Base-by-base conservation (phyloP, 176 grass and related monocot genomes). In the Echinochloa phyllopogon region DNA sequence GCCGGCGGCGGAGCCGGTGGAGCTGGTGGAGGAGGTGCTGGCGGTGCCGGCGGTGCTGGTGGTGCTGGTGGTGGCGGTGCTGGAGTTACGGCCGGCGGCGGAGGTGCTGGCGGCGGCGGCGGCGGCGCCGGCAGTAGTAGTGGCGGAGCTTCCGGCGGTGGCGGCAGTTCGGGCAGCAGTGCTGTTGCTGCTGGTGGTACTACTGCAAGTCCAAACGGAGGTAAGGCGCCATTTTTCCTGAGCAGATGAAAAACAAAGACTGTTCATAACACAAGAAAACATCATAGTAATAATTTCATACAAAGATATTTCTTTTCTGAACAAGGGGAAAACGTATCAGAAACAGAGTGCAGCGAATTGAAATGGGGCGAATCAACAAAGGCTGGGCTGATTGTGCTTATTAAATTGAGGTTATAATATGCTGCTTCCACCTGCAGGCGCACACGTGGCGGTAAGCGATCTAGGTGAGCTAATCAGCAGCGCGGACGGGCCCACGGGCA, bases 391-490 rank as follows among this genome's bases (percentile, higher is more conserved):
- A 65, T 65, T 65, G 38, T 65, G 33, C 27, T 16, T 33, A 14
- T 63, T 65, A 50, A 49, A 49, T 27, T 17, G 4, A 50, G 69
- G 3, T 4, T 27, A 48, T 14, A 13, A n/a, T 47, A 47, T 72
- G 44, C 23, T 29, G 51, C 6, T 37, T 29, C 16, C 37, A 36
- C 64, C 37, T 29, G 70, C 77, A 94, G 92, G 87, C 69, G 83
- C 92, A 50, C 90, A 85, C 52, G 58, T 88, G 81, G 90, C 81
- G 42, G 78, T 77, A 39, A 90, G 4, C 65, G 15, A 43, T 33
- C 56, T 76, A 37, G 57, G n/a, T 43, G 82, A 86, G 42, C 56
- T 0, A 36, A 58, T 62, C 7, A 88, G 79, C 75, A 37, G 78
- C 49, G 90, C 84, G 2, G 59, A 17, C 58, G 82, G 87, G 45